A percentile compares a stretch with the other conserved stretches of the same genome.
Conservation (phyloP, 2,329 filamentous ascomycete genomes). For the Fusarium albidum region DNA sequence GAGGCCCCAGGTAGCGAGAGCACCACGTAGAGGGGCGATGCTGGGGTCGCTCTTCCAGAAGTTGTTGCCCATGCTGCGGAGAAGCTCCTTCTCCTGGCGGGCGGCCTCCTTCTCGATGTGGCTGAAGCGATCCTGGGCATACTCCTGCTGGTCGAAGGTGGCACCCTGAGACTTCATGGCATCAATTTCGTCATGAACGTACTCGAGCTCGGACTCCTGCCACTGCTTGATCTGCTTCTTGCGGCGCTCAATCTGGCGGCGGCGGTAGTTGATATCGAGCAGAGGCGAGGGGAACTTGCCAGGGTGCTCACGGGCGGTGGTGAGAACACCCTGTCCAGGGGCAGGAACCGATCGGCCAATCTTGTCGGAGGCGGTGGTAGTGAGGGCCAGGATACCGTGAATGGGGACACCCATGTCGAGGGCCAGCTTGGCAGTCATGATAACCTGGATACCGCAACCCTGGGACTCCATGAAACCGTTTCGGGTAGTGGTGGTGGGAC, state of each 20-base stretch:
- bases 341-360: slow-evolving; percentile 97
- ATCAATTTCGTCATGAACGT: slow-evolving; percentile 88
- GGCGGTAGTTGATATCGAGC: slow-evolving; percentile 96
- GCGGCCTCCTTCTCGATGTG: slow-evolving; percentile 88
- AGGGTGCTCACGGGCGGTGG: slow-evolving; percentile 88
- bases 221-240: slow-evolving; percentile 95
- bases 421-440: slow-evolving; percentile 96
- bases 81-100: slow-evolving; percentile 91
- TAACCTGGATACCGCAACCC: slow-evolving; percentile 96
- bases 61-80: slow-evolving; percentile 93
- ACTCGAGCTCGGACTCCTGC: slow-evolving; percentile 95
- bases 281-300: slow-evolving; percentile 95
- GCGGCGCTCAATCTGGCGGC: slow-evolving; percentile 91
- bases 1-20: slow-evolving; percentile 96
- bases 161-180: slow-evolving; percentile 85
- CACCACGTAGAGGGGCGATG: slow-evolving; percentile 95
- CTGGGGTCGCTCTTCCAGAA: slow-evolving; percentile 97
- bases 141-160: slow-evolving; percentile 83
- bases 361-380: slow-evolving; percentile 97
- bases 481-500: slow-evolving; percentile 94
- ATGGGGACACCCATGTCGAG: slow-evolving; percentile 99
- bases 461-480: slow-evolving; percentile 99
- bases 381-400: slow-evolving; percentile 91
- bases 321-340: slow-evolving; percentile 95
- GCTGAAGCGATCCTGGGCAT: slow-evolving; percentile 81